Evolutionary conservation across 208 protist species (phyloP).

Genomic region (Crithidia fasciculata): DNA sequence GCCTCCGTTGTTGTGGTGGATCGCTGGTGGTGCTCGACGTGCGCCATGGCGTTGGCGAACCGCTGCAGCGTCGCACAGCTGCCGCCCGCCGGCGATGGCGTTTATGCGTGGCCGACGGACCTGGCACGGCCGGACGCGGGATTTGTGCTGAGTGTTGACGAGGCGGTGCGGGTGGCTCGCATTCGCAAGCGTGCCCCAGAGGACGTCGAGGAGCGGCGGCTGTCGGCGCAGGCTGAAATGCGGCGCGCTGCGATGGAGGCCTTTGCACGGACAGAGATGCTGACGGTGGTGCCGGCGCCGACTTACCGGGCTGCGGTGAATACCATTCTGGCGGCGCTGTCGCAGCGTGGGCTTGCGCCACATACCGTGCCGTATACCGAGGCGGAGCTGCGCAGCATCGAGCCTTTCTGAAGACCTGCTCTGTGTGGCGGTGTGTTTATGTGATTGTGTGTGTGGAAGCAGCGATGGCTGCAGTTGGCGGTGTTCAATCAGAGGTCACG

Average conservation of each 20-base stretch:
- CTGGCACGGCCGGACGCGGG: slow-evolving; percentile 34
- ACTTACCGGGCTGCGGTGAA: slow-evolving; percentile 64
- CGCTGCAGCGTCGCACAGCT: slow-evolving; percentile 25
- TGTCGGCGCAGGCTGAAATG: slow-evolving; percentile 58
- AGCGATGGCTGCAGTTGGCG: no score
- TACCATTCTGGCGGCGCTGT: slow-evolving; percentile 46
- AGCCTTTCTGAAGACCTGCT: slow-evolving; percentile 37
- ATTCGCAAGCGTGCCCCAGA: slow-evolving; percentile 61
- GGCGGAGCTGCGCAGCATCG: slow-evolving; percentile 45
- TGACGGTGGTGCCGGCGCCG: slow-evolving; percentile 41
- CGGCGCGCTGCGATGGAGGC: slow-evolving; percentile 56
- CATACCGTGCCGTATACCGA: slow-evolving; percentile 42
- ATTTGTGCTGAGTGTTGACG: slow-evolving; percentile 59
- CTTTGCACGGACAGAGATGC: slow-evolving; percentile 51
- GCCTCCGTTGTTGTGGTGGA: slow-evolving; percentile 58
- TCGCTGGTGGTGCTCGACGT: slow-evolving; percentile 82
- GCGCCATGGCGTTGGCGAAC: slow-evolving; percentile 77
- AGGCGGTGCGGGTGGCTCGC: slow-evolving; percentile 54
- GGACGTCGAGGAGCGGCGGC: slow-evolving; percentile 64
- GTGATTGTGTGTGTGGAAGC: no score
- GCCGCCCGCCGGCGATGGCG: slow-evolving; percentile 34
- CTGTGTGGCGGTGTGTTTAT: no score
- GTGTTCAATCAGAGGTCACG: no score
- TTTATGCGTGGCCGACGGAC: slow-evolving; percentile 72
- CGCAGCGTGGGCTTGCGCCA: slow-evolving; percentile 26